Conservation (phyloP, 805 yeast genomes). For the Pichia occidentalis region DNA sequence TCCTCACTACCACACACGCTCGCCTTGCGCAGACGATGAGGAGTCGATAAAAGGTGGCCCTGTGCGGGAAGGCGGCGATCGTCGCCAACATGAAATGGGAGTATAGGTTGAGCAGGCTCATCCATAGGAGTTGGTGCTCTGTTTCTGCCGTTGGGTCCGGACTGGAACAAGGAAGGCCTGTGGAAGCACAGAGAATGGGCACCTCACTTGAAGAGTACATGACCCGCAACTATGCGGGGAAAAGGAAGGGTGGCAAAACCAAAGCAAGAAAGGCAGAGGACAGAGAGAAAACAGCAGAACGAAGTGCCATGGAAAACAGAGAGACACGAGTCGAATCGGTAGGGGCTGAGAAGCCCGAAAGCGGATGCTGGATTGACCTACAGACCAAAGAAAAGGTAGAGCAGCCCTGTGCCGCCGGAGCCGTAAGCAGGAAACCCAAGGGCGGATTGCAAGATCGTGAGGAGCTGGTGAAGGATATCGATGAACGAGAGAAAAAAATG, state of each 20-base stretch:
- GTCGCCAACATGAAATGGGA: slow-evolving; percentile 5
- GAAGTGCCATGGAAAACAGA: slow-evolving; percentile 5
- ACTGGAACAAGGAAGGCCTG: background rate
- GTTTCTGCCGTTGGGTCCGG: no score
- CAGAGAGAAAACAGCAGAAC: background rate
- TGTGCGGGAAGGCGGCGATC: background rate
- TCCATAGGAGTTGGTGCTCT: no score
- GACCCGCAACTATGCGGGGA: slow-evolving; percentile 8
- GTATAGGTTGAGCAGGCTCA: no score
- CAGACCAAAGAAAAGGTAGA: background rate
- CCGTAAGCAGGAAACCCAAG: no score
- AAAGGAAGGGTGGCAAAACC: slow-evolving; percentile 6
- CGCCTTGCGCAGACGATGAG: no score
- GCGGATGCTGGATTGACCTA: background rate
- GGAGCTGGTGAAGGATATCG: slow-evolving; percentile 33
- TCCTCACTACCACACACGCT: no score
- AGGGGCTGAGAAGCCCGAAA: slow-evolving; percentile 1
- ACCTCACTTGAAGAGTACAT: slow-evolving; percentile 14
- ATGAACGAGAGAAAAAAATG: slow-evolving; percentile 14
- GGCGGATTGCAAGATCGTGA: slow-evolving; percentile 44
- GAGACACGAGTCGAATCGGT: slow-evolving; percentile 3
- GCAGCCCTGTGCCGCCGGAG: no score
- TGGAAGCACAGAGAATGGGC: background rate
- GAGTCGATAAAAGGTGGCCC: no score
- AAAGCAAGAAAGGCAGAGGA: slow-evolving; percentile 3